Conservation (phyloP, 768 basidiomycete genomes). For the Podaxis sp. region DNA sequence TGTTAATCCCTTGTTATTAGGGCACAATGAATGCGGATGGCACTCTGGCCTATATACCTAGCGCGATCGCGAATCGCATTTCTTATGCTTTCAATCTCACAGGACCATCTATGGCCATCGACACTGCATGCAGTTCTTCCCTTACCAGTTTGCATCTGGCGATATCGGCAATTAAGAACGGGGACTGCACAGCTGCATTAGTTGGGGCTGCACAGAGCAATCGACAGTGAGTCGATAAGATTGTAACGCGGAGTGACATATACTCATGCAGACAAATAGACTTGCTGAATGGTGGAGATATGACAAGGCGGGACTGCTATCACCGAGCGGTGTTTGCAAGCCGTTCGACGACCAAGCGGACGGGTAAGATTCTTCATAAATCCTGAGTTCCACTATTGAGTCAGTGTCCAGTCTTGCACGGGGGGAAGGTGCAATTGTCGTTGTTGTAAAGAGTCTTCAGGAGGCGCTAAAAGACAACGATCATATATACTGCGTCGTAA, state of each 20-base stretch:
- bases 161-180: slow-evolving; percentile 39
- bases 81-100: slow-evolving; percentile 40
- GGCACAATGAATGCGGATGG: slow-evolving; percentile 33
- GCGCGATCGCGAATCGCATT: slow-evolving; percentile 40
- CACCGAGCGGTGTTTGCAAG: slow-evolving; percentile 41
- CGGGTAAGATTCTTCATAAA: slow-evolving; percentile 30
- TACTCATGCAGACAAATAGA: slow-evolving; percentile 19
- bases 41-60: slow-evolving; percentile 32
- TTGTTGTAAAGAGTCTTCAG: slow-evolving; percentile 41
- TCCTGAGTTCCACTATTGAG: background rate
- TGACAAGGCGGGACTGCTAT: slow-evolving; percentile 36
- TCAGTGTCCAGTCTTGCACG: slow-evolving; percentile 33
- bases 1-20: slow-evolving; percentile 20
- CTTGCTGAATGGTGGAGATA: slow-evolving; percentile 37
- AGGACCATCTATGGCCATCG: slow-evolving; percentile 50
- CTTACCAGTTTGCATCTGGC: slow-evolving; percentile 49
- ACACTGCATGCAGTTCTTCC: slow-evolving; percentile 51
- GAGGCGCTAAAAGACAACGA: slow-evolving; percentile 39
- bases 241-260: background rate
- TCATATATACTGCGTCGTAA: slow-evolving; percentile 39
- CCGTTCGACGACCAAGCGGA: slow-evolving; percentile 44
- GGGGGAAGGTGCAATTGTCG: slow-evolving; percentile 36
- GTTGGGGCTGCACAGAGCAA: slow-evolving; percentile 47
- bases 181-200: slow-evolving; percentile 49
- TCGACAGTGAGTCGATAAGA: slow-evolving; percentile 29